These are phyloP conservation scores for Talaromyces trachyspermus DNA, from an alignment of 495 filamentous ascomycete species.

Conservation along the genomic window DNA sequence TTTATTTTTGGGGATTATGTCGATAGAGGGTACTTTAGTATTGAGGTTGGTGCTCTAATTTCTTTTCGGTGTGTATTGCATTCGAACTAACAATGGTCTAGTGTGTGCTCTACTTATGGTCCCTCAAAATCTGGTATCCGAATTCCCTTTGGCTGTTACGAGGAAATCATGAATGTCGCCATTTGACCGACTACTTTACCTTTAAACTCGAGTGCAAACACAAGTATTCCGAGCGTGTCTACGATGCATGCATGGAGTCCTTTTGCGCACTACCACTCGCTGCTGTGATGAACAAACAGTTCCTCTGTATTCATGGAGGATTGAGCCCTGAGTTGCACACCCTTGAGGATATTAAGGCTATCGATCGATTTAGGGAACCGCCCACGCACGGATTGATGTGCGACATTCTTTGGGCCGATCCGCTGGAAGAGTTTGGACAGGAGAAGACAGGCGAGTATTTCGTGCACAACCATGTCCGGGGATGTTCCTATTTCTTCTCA, in stretches of 20 bases:
- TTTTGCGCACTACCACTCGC: constrained; percentile 93
- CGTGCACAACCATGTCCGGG: constrained; percentile 94
- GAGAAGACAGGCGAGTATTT: constrained; percentile 97
- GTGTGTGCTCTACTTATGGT: constrained; percentile 97
- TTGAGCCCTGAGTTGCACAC: constrained; percentile 94
- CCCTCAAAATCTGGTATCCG: constrained; percentile 98
- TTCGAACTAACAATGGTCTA: constrained; percentile 24
- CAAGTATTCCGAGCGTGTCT: constrained; percentile 94
- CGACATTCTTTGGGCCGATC: constrained; percentile 97
- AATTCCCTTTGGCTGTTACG: constrained; percentile 94
- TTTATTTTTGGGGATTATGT: constrained; percentile 98
- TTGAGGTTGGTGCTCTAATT: constrained; percentile 63
- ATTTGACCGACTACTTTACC: constrained; percentile 98
- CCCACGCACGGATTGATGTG: constrained; percentile 98
- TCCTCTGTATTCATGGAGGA: constrained; percentile 95
- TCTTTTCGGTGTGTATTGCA: too few species aligned
- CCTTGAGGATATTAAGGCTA: constrained; percentile 88
- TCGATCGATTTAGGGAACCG: constrained; percentile 95
- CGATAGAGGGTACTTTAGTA: constrained; percentile 96
- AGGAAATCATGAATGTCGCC: constrained; percentile 96
- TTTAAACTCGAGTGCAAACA: constrained; percentile 99
- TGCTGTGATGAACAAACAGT: constrained; percentile 99
- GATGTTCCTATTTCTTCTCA: constrained; percentile 98
- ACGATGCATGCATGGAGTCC: constrained; percentile 96
- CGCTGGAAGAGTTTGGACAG: constrained; percentile 97